Evolutionary conservation across 106 monocot species (phyloP).

Genomic region (Allium fistulosum): DNA sequence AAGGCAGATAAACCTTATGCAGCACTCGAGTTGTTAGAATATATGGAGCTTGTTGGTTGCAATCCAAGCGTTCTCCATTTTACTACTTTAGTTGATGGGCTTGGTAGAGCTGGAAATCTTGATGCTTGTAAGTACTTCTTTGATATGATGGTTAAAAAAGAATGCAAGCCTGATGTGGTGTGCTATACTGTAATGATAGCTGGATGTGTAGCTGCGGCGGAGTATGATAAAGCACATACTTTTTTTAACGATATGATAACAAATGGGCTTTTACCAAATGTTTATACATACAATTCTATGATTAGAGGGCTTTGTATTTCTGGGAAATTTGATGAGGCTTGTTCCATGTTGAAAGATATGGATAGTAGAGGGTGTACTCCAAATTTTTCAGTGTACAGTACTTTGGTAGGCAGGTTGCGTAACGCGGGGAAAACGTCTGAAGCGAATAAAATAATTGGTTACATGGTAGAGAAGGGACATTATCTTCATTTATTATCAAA

Average conservation of each 20-base stretch:
- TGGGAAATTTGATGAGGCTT: conserved; percentile 72
- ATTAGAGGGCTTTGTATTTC: conserved; percentile 66
- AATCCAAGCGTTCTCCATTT: conserved; percentile 78
- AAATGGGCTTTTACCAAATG: conserved; percentile 79
- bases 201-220: conserved; percentile 52
- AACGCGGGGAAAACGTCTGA: conserved; percentile 53
- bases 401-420: conserved; percentile 51
- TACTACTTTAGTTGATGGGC: conserved; percentile 80
- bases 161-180: conserved; percentile 77
- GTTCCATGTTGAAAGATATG: conserved; percentile 65
- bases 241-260: conserved; percentile 63
- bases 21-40: conserved; percentile 68
- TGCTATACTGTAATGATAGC: conserved; percentile 90
- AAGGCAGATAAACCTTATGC: conserved; percentile 85
- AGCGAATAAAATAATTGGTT: conserved; percentile 55
- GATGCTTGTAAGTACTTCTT: conserved; percentile 87
- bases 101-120: conserved; percentile 75
- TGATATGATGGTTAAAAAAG: conserved; percentile 76
- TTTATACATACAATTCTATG: conserved; percentile 90
- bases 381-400: conserved; percentile 77
- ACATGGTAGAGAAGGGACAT: conserved; percentile 80
- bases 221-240: conserved; percentile 54
- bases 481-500: conserved; percentile 70
- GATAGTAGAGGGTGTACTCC: conserved; percentile 63
- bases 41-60: conserved; percentile 69